Conservation (phyloP, 257 asterid species). For the Gynochthodes officinalis region DNA sequence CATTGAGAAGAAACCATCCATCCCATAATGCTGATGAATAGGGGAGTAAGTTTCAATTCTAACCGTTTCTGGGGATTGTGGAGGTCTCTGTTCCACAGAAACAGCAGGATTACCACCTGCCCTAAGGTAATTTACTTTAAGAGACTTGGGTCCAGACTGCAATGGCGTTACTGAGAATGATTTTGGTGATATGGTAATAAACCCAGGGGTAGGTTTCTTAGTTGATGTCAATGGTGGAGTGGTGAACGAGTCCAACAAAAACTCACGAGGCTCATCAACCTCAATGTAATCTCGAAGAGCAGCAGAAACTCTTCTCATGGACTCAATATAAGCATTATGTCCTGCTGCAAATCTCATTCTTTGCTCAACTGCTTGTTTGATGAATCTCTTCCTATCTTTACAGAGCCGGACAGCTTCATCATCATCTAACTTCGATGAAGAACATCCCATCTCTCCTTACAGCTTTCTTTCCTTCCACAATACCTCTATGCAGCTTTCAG, state of each 20-base stretch:
- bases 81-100: conserved; percentile 77
- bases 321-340: conserved; percentile 80
- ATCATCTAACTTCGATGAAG: conserved; percentile 84
- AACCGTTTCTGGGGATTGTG: conserved; percentile 73
- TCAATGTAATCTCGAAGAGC: conserved; percentile 84
- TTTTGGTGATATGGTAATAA: conserved; percentile 65
- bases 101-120: conserved; percentile 70
- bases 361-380: conserved; percentile 83
- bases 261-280: conserved; percentile 83
- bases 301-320: conserved; percentile 80
- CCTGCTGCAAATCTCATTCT: conserved; percentile 69
- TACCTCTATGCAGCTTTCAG: conserved; percentile 42
- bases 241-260: conserved; percentile 48
- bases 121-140: conserved; percentile 55
- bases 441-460: conserved; percentile 78
- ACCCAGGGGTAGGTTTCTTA: conserved; percentile 55
- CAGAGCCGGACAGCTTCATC: conserved; percentile 91
- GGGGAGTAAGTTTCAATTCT: conserved; percentile 68
- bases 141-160: conserved; percentile 42
- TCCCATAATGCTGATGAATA: conserved; percentile 57
- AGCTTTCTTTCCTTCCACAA: conserved; percentile 4
- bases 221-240: conserved; percentile 46
- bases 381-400: conserved; percentile 83
- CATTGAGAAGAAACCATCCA: conserved; percentile 63
- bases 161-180: conserved; percentile 51